Base-by-base conservation (phyloP, 352 stramenopile genomes). In the Blastocystis hominis region DNA sequence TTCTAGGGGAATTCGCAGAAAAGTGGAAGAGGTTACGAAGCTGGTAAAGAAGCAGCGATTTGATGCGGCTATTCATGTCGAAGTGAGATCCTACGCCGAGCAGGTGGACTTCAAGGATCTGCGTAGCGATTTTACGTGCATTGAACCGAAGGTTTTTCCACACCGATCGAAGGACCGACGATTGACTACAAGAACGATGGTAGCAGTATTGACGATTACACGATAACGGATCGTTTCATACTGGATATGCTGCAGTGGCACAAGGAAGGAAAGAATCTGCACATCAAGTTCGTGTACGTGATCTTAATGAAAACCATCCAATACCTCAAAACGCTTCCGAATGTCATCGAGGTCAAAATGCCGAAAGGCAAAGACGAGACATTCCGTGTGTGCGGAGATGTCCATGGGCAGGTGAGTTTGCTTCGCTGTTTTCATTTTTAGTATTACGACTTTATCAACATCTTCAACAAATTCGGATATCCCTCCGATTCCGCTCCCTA, bases 381-480 rank as follows among this genome's bases (percentile, higher is more conserved):
- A 88, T 94, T 97, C 89, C 97, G 93, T 5, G 93, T 99, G 24
- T 98, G 96, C 89, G 97, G 97, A 64, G 97, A 99, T 90, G 98
- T 96, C 0, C 97, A 99, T 90, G 97, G 97, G 15, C 97, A 99
- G 91, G 50, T 56, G 17, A 17, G 17, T 56, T 9, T 9, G 17
- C 9, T 20, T 56, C 50, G 17, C 9, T 9, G 17, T 17, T 56
- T 20, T 56, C 17, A 17, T 20, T 56, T 56, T 17, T 56, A 56
- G 86, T 99, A 97, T 90, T 99, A 99, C 90, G 97, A 99, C 90
- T 93, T 99, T 46, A 94, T 98, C 89, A 98, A 98, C 91, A 99
- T 99, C 89, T 99, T 99, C 90, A 92, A 97, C 75, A 90, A 98
- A 30, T 98, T 98, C 89, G 97, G 97, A 13, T 92, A 95, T 86